Conservation (phyloP, 2,329 filamentous ascomycete species). For the Talaromyces marneffei region DNA sequence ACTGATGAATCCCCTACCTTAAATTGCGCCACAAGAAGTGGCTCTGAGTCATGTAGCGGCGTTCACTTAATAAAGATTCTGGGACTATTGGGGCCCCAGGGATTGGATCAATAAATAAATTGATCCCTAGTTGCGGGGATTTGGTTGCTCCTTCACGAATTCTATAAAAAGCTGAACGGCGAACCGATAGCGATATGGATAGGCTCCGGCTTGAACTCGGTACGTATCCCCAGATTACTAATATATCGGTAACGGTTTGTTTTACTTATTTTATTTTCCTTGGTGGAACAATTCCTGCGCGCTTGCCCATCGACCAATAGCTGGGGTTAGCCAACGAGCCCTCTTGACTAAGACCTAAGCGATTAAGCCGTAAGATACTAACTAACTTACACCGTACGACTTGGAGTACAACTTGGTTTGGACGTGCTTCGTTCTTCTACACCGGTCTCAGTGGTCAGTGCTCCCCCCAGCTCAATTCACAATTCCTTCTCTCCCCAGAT, state of each 20-base stretch:
- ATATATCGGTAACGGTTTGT: neutral
- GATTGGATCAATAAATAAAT: conserved; percentile 1
- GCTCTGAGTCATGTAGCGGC: neutral
- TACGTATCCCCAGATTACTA: neutral
- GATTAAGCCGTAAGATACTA: neutral
- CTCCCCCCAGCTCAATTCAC: neutral
- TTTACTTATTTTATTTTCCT: neutral
- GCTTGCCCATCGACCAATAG: neutral
- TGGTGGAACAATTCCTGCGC: neutral
- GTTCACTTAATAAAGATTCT: neutral
- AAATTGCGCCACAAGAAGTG: neutral
- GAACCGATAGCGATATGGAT: neutral
- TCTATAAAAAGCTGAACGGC: neutral
- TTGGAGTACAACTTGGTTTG: neutral
- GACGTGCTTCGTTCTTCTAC: neutral
- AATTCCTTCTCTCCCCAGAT: neutral
- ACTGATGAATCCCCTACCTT: neutral
- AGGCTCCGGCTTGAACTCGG: neutral
- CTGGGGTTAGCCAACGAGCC: neutral
- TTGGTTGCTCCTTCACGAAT: neutral
- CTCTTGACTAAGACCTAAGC: neutral
- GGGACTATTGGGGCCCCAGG: neutral
- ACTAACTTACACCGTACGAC: no score
- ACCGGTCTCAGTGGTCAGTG: neutral
- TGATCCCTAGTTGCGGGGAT: neutral